Conservation (phyloP, 768 basidiomycete genomes). For the Butyriboletus loyo region DNA sequence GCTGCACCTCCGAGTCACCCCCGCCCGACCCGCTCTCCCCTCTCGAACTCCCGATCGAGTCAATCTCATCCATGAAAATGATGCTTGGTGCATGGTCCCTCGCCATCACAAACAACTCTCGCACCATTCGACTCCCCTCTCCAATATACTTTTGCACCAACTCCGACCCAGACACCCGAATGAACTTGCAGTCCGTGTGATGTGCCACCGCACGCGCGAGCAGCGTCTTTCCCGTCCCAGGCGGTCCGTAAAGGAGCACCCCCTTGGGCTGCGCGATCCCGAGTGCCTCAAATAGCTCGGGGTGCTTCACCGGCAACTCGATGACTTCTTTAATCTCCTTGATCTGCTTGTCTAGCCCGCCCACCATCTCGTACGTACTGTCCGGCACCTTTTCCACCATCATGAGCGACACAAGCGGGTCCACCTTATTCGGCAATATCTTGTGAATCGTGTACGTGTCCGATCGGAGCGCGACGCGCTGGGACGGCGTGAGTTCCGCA, state of each 20-base stretch:
- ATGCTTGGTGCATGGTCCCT: conserved; percentile 96
- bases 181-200: conserved; percentile 97
- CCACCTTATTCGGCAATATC: conserved; percentile 95
- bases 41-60: conserved; percentile 91
- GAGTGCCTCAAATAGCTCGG: conserved; percentile 92
- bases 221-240: conserved; percentile 95
- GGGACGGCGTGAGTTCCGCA: conserved; percentile 71
- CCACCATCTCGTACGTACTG: conserved; percentile 99
- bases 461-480: conserved; percentile 93
- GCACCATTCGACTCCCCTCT: conserved; percentile 94
- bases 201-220: conserved; percentile 95
- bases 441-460: conserved; percentile 97
- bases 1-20: conserved; percentile 86
- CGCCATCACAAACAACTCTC: conserved; percentile 98
- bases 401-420: conserved; percentile 97
- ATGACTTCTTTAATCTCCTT: conserved; percentile 99
- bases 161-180: conserved; percentile 91
- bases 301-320: conserved; percentile 95
- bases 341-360: conserved; percentile 95
- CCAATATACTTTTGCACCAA: conserved; percentile 98
- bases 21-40: conserved; percentile 77
- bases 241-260: conserved; percentile 92
- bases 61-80: conserved; percentile 99
- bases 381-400: conserved; percentile 99
- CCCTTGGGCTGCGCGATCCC: conserved; percentile 98